phyloP scores from a whole-genome alignment of 257 asterid species.

The Jacaranda copaia region DNA sequence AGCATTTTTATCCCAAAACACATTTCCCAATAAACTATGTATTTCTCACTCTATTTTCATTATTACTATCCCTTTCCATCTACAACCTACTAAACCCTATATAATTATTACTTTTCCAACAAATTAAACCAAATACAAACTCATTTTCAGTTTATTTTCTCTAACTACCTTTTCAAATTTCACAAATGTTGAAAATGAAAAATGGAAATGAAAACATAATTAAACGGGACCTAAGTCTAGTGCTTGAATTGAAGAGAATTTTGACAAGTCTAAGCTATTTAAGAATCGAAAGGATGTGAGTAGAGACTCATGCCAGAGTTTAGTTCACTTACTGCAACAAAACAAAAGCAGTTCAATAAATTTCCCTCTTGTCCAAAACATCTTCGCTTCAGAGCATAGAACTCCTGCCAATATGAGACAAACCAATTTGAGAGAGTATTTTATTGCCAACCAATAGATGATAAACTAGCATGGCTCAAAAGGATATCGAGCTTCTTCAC shows the following conservation, averaged over 20 bases:
- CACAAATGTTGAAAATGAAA: too few species aligned
- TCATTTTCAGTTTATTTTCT: too few species aligned
- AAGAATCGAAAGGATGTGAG: slow-evolving; percentile 21
- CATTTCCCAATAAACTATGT: too few species aligned
- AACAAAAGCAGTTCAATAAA: slow-evolving; percentile 84
- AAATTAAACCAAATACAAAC: too few species aligned
- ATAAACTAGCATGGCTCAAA: slow-evolving; percentile 8
- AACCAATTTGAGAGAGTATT: slow-evolving; percentile 32
- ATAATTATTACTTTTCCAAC: too few species aligned
- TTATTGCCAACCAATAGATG: slow-evolving; percentile 17
- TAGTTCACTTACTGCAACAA: slow-evolving; percentile 72
- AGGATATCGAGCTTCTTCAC: slow-evolving; percentile 2
- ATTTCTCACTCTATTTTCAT: too few species aligned
- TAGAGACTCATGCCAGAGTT: slow-evolving; percentile 11
- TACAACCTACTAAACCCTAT: too few species aligned
- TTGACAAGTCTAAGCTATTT: slow-evolving; percentile 7
- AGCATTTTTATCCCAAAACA: too few species aligned
- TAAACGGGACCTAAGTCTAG: neutral
- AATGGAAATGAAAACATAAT: too few species aligned
- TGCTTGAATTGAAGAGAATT: slow-evolving; percentile 21
- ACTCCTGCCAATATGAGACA: slow-evolving; percentile 66
- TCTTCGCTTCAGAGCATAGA: slow-evolving; percentile 83
- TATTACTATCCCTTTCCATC: too few species aligned
- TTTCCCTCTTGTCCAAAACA: slow-evolving; percentile 83
- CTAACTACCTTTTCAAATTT: too few species aligned